Conservation (phyloP, 352 stramenopile species). For the Albugo candida region DNA sequence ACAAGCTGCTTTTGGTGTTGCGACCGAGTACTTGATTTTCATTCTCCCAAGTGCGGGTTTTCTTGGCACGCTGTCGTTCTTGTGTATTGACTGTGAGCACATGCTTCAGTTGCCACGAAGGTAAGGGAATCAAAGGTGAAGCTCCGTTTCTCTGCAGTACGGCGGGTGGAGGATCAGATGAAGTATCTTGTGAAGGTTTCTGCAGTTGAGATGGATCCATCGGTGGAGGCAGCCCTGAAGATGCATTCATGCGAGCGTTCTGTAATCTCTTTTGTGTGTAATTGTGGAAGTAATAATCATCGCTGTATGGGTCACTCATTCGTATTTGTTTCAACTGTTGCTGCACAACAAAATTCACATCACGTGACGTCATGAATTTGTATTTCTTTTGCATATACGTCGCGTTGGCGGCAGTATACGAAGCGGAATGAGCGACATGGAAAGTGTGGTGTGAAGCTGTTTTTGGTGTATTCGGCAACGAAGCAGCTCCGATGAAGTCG, state of each 20-base stretch:
- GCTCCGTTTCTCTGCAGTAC: background rate
- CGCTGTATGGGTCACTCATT: conserved; percentile 71
- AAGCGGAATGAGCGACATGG: conserved; percentile 7
- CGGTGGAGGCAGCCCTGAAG: conserved; percentile 21
- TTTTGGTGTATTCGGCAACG: conserved; percentile 11
- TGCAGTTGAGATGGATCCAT: conserved; percentile 37
- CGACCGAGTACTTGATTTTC: conserved; percentile 60
- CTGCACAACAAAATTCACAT: conserved; percentile 74
- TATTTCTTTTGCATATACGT: no score
- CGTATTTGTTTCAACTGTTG: conserved; percentile 74
- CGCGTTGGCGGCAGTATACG: background rate
- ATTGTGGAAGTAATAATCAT: conserved; percentile 81
- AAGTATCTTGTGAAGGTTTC: conserved; percentile 9
- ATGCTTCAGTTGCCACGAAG: conserved; percentile 71
- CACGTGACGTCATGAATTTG: conserved; percentile 73
- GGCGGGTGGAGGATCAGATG: background rate
- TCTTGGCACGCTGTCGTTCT: conserved; percentile 41
- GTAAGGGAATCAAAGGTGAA: conserved; percentile 19
- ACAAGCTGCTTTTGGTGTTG: conserved; percentile 14
- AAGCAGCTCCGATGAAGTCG: no score
- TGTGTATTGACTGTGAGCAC: conserved; percentile 49
- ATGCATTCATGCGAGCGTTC: conserved; percentile 15
- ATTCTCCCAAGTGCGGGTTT: conserved; percentile 66
- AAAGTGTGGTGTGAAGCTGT: conserved; percentile 4
- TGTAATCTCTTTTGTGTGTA: conserved; percentile 34